Conservation (phyloP, 805 yeast genomes). For the Clavispora vitiphila region DNA sequence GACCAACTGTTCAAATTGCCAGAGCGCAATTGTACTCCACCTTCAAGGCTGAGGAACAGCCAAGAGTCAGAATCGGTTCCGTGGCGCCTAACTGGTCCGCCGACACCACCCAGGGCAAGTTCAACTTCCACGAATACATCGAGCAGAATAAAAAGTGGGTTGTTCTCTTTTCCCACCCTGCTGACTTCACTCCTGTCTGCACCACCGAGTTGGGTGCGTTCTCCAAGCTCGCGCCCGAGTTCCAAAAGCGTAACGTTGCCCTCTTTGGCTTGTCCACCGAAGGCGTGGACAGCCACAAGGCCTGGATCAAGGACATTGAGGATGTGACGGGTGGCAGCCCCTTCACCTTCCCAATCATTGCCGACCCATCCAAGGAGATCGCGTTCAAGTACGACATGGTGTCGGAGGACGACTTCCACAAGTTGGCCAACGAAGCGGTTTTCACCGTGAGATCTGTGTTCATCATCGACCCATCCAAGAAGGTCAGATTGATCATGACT, state of each 20-base stretch:
- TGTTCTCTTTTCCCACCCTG: slow-evolving; percentile 70
- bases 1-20: slow-evolving; percentile 8
- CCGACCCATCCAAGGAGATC: slow-evolving; percentile 58
- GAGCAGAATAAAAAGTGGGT: slow-evolving; percentile 52
- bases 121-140: slow-evolving; percentile 58
- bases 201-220: slow-evolving; percentile 77
- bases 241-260: slow-evolving; percentile 58
- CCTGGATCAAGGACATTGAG: slow-evolving; percentile 70
- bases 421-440: slow-evolving; percentile 59
- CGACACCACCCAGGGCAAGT: slow-evolving; percentile 58
- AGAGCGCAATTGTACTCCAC: slow-evolving; percentile 13
- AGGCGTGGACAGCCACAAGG: slow-evolving; percentile 53
- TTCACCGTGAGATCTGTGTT: slow-evolving; percentile 69
- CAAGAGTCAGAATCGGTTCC: slow-evolving; percentile 51
- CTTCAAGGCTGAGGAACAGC: slow-evolving; percentile 36
- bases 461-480: slow-evolving; percentile 64
- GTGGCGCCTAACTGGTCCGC: slow-evolving; percentile 65
- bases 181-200: slow-evolving; percentile 75
- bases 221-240: slow-evolving; percentile 66
- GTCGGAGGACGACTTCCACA: slow-evolving; percentile 63
- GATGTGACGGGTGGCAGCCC: slow-evolving; percentile 52
- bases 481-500: slow-evolving; percentile 55
- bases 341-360: slow-evolving; percentile 62
- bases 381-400: slow-evolving; percentile 65
- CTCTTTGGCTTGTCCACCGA: slow-evolving; percentile 68